phyloP scores from a whole-genome alignment of 805 yeast species.

The Cyberlindnera saturnus region DNA sequence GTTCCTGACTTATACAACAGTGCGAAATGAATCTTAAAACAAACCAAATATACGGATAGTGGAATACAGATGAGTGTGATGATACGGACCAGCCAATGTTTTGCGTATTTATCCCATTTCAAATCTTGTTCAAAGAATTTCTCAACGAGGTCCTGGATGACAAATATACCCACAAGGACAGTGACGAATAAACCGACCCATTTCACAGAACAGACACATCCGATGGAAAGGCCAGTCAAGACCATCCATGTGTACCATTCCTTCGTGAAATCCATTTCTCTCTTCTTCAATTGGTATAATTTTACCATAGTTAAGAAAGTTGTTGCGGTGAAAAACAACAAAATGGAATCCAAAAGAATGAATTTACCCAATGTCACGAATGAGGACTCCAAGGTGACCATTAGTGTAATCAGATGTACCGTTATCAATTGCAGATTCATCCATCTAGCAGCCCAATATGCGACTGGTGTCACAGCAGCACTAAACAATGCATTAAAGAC shows the following conservation, averaged over 20 bases:
- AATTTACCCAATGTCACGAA: conserved; percentile 69
- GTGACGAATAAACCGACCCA: conserved; percentile 81
- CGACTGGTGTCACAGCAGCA: conserved; percentile 59
- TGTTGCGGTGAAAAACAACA: conserved; percentile 67
- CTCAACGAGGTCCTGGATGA: conserved; percentile 44
- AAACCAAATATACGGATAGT: conserved; percentile 53
- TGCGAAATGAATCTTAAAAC: conserved; percentile 78
- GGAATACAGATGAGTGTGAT: conserved; percentile 68
- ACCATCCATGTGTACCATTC: conserved; percentile 50
- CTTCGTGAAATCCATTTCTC: conserved; percentile 30
- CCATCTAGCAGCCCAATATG: conserved; percentile 62
- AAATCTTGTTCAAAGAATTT: conserved; percentile 29
- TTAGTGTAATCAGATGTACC: conserved; percentile 52
- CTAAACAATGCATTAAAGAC: conserved; percentile 65
- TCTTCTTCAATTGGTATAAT: conserved; percentile 40
- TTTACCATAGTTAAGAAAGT: conserved; percentile 57
- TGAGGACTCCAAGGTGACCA: conserved; percentile 63
- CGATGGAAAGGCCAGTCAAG: conserved; percentile 61
- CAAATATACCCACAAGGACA: conserved; percentile 52
- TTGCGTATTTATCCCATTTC: conserved; percentile 31
- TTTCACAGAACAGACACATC: conserved; percentile 79
- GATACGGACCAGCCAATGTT: conserved; percentile 73
- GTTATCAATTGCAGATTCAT: conserved; percentile 47
- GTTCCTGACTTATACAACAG: conserved; percentile 78
- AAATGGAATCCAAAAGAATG: conserved; percentile 70